Conservation (phyloP, 768 basidiomycete species). For the Leccinum uliginosum region DNA sequence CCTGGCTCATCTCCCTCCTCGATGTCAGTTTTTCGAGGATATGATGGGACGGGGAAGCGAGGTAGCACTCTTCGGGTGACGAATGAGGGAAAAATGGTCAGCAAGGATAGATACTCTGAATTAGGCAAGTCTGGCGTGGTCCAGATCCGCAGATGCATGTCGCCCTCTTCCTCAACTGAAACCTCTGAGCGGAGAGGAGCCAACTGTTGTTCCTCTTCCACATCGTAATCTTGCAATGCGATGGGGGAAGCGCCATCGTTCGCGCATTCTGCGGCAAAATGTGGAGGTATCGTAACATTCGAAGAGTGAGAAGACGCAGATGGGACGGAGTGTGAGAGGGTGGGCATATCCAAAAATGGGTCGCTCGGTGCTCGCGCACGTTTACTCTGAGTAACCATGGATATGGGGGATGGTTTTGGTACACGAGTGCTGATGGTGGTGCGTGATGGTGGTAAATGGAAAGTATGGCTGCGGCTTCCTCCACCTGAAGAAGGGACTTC, state of each 20-base stretch:
- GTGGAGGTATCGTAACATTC: slow-evolving; percentile 26
- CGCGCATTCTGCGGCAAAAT: slow-evolving; percentile 30
- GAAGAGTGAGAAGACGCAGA: slow-evolving; percentile 50
- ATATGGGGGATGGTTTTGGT: slow-evolving; percentile 37
- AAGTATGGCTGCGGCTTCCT: slow-evolving; percentile 27
- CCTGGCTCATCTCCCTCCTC: slow-evolving; percentile 62
- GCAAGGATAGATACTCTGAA: slow-evolving; percentile 63
- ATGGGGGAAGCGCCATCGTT: slow-evolving; percentile 42
- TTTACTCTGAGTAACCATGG: slow-evolving; percentile 48
- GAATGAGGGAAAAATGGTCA: slow-evolving; percentile 75
- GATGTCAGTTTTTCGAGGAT: slow-evolving; percentile 47
- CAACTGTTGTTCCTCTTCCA: slow-evolving; percentile 33
- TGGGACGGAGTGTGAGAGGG: slow-evolving; percentile 50
- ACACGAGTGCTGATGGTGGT: slow-evolving; percentile 30
- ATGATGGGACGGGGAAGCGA: slow-evolving; percentile 52
- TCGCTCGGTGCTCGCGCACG: slow-evolving; percentile 74
- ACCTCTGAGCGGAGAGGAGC: slow-evolving; percentile 32
- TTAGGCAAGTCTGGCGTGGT: slow-evolving; percentile 75
- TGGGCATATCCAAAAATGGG: slow-evolving; percentile 73
- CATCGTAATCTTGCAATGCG: slow-evolving; percentile 27
- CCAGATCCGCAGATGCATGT: slow-evolving; percentile 71
- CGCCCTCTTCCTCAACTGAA: slow-evolving; percentile 33
- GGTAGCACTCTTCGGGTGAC: slow-evolving; percentile 66
- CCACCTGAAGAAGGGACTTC: slow-evolving; percentile 44
- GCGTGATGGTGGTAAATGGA: slow-evolving; percentile 41